A percentile compares a stretch with the other conserved stretches of the same genome.
Conservation (phyloP, 2,329 filamentous ascomycete genomes). For the Aspergillus amoenus region DNA sequence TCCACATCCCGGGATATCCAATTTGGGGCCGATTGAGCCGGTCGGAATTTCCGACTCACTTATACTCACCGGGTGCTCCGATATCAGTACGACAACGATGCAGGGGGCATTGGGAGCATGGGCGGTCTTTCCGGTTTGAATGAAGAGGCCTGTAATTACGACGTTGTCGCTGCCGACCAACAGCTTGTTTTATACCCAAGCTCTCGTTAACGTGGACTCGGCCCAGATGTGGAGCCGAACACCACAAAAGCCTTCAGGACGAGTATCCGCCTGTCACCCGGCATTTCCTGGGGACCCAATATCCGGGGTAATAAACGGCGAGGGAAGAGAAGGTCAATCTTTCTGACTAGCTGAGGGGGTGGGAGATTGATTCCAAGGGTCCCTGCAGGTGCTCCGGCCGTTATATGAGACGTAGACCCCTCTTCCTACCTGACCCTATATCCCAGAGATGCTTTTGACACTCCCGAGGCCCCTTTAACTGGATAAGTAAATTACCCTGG, state of each 20-base stretch:
- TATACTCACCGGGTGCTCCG: too few relatives aligned
- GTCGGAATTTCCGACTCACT: background rate
- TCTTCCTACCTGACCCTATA: background rate
- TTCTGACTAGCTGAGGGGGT: background rate
- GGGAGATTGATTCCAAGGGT: background rate
- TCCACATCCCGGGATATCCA: background rate
- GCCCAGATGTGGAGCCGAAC: constrained; percentile 2
- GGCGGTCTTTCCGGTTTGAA: background rate
- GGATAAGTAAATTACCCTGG: background rate
- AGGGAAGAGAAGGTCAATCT: too few relatives aligned
- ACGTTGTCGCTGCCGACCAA: background rate
- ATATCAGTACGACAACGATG: too few relatives aligned
- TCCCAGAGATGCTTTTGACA: too few relatives aligned
- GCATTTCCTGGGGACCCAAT: background rate
- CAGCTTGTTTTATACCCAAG: background rate
- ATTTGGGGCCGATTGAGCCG: background rate
- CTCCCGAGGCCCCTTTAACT: background rate
- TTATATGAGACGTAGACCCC: background rate
- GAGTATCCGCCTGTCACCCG: background rate
- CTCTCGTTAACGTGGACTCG: background rate
- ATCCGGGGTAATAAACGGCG: background rate
- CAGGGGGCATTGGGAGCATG: too few relatives aligned
- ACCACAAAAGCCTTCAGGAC: background rate
- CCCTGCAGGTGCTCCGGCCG: background rate
- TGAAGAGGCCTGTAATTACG: background rate